These are phyloP conservation scores for Boletellus ananiceps DNA, from an alignment of 768 basidiomycete genomes.

Conservation along the genomic window DNA sequence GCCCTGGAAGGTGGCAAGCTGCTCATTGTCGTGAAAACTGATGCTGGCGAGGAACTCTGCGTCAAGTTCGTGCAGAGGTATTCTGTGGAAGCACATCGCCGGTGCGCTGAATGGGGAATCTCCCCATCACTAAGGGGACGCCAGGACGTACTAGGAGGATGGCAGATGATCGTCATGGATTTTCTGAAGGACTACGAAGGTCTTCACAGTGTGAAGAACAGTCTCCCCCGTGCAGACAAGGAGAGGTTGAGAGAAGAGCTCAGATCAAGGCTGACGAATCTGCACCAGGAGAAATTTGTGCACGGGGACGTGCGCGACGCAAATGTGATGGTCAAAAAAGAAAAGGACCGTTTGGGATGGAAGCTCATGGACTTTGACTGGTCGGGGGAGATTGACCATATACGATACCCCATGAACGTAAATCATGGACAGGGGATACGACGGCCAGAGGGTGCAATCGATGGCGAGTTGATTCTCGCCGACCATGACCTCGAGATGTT, in stretches of 20 bases:
- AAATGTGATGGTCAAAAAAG: not conserved
- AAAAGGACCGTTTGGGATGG: not conserved
- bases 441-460: not conserved
- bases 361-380: conserved; percentile 27
- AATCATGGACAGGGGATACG: not conserved
- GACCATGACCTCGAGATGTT: not conserved
- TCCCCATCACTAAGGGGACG: conserved; percentile 26
- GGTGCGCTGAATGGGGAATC: not conserved
- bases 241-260: not conserved
- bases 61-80: not conserved
- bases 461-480: not conserved
- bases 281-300: not conserved
- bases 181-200: conserved; percentile 11
- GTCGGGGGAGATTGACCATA: conserved; percentile 19
- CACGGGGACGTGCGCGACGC: not conserved
- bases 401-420: conserved; percentile 21
- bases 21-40: not conserved
- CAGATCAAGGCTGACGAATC: not conserved
- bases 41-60: not conserved
- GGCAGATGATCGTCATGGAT: conserved; percentile 35
- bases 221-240: not conserved
- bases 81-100: not conserved
- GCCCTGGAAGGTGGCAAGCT: not conserved
- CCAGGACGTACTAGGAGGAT: conserved; percentile 27
- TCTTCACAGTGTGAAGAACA: not conserved